A percentile compares a stretch with the other conserved stretches of the same genome.
These are phyloP conservation scores for Nicotiana tomentosiformis DNA, from an alignment of 257 asterid species.

Conservation along the genomic window DNA sequence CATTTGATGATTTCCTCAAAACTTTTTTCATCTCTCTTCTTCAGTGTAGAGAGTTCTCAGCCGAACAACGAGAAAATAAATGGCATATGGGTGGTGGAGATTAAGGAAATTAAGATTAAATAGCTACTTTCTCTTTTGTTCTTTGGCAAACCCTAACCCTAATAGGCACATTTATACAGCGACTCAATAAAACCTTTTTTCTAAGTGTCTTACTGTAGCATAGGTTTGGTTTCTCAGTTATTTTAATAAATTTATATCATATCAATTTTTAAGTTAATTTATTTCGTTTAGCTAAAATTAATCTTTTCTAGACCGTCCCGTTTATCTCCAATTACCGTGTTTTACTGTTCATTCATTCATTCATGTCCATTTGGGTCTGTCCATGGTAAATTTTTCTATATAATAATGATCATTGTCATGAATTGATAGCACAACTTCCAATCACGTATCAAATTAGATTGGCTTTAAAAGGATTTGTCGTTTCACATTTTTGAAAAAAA, in stretches of 20 bases:
- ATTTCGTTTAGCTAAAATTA: not conserved
- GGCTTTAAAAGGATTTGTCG: not conserved
- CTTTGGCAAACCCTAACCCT: constrained; percentile 57
- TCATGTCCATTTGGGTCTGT: not conserved
- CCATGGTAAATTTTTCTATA: constrained; percentile 1
- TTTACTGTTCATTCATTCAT: not conserved
- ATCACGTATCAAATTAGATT: constrained; percentile 17
- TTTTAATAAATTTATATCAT: not conserved
- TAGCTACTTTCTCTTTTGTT: constrained; percentile 15
- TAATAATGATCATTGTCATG: constrained; percentile 35
- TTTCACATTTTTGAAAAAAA: not conserved
- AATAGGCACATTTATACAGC: constrained; percentile 45
- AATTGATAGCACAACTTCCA: constrained; percentile 54
- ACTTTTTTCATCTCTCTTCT: constrained; percentile 42
- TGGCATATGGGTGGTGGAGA: not conserved
- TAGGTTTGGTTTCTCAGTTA: not conserved
- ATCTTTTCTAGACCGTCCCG: not conserved
- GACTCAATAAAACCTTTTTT: not conserved
- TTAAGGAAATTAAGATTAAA: not conserved
- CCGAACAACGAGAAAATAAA: not conserved
- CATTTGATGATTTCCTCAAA: constrained; percentile 22
- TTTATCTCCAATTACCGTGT: not conserved
- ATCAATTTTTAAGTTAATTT: not conserved
- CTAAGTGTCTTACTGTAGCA: not conserved
- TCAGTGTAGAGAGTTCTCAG: not conserved